Evolutionary conservation across 768 basidiomycete species (phyloP).

Genomic region (Collybia sordida): DNA sequence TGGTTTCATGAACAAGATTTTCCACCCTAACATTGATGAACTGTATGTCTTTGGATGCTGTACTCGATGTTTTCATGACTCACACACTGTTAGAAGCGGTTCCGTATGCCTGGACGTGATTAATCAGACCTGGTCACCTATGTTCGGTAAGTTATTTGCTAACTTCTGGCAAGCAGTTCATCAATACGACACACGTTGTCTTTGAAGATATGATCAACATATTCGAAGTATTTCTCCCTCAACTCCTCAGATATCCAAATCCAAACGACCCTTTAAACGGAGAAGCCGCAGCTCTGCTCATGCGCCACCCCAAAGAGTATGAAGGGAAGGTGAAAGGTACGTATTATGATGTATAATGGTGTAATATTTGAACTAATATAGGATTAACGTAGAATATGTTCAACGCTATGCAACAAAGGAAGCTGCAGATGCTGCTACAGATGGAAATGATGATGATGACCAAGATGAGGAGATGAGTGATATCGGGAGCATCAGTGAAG

Average conservation of each 20-base stretch:
- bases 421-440: conserved; percentile 74
- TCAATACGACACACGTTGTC: background rate
- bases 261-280: conserved; percentile 98
- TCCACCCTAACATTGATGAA: conserved; percentile 99
- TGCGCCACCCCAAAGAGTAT: conserved; percentile 97
- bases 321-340: conserved; percentile 90
- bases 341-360: conserved; percentile 12
- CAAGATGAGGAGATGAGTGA: conserved; percentile 89
- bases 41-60: conserved; percentile 56
- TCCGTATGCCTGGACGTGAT: conserved; percentile 99
- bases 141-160: conserved; percentile 80
- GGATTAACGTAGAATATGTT: conserved; percentile 79
- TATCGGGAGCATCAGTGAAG: conserved; percentile 78
- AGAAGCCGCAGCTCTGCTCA: conserved; percentile 94
- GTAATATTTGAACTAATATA: background rate
- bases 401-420: conserved; percentile 91
- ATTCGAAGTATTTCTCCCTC: conserved; percentile 97
- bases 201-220: conserved; percentile 96
- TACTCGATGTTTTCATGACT: conserved; percentile 4
- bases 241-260: conserved; percentile 96
- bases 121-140: conserved; percentile 99
- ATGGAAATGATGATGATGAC: conserved; percentile 62
- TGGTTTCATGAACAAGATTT: conserved; percentile 99
- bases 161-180: background rate
- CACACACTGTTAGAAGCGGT: conserved; percentile 65